Conservation (phyloP, 2,329 filamentous ascomycete species). For the Thelonectria rubi region DNA sequence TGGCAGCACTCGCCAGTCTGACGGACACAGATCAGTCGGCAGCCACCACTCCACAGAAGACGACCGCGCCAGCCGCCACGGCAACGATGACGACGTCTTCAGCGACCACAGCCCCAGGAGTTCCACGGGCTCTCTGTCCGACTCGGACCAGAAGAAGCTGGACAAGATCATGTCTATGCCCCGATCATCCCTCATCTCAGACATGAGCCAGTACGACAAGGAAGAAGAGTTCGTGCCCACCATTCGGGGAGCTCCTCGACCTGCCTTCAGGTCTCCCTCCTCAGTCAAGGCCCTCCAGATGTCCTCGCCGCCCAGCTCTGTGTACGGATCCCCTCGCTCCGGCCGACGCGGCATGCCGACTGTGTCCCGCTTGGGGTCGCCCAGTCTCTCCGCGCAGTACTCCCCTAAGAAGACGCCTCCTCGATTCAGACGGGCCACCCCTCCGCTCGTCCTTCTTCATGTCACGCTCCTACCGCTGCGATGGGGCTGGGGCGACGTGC, state of each 20-base stretch:
- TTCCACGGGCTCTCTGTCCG: slow-evolving; percentile 62
- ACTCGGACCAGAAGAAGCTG: slow-evolving; percentile 46
- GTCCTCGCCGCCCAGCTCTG: slow-evolving; percentile 70
- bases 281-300: slow-evolving; percentile 77
- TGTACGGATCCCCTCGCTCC: slow-evolving; percentile 64
- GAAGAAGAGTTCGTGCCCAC: slow-evolving; percentile 61
- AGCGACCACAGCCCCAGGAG: slow-evolving; percentile 66
- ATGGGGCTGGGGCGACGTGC: slow-evolving; percentile 68
- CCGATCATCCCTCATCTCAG: slow-evolving; percentile 57
- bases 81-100: slow-evolving; percentile 66
- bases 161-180: slow-evolving; percentile 46
- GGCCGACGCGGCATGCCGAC: slow-evolving; percentile 60
- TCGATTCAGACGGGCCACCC: slow-evolving; percentile 64
- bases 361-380: slow-evolving; percentile 67
- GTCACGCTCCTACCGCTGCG: slow-evolving; percentile 78
- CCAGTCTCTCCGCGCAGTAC: slow-evolving; percentile 59
- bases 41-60: slow-evolving; percentile 33
- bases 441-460: slow-evolving; percentile 80
- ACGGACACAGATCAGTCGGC: slow-evolving; percentile 35
- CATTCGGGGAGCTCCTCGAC: slow-evolving; percentile 67
- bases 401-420: slow-evolving; percentile 67
- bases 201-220: slow-evolving; percentile 58
- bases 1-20: slow-evolving; percentile 38
- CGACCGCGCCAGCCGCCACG: slow-evolving; percentile 56
- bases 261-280: slow-evolving; percentile 74